These are phyloP conservation scores for Aspergillus novoparasiticus DNA, from an alignment of 2,329 filamentous ascomycete genomes.

Conservation along the genomic window DNA sequence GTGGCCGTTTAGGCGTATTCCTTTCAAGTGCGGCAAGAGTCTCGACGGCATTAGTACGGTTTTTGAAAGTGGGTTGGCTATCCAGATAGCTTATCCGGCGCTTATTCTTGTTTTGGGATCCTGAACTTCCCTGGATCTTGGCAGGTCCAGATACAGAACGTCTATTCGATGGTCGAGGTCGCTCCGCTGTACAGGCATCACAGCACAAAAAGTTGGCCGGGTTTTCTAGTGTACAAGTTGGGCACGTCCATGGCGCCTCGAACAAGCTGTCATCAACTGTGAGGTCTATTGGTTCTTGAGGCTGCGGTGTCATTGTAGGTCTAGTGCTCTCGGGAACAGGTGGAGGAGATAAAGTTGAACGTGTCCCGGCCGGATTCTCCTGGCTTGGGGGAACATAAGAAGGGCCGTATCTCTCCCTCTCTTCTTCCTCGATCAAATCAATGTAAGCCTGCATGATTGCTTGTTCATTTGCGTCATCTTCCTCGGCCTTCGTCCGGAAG, in stretches of 20 bases:
- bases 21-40: constrained; percentile 41
- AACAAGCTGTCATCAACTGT: constrained; percentile 34
- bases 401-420: constrained; percentile 61
- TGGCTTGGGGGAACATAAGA: constrained; percentile 57
- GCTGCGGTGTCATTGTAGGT: constrained; percentile 22
- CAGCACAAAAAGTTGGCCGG: constrained; percentile 61
- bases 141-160: constrained; percentile 16
- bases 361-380: constrained; percentile 54
- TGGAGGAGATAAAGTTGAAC: constrained; percentile 41
- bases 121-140: constrained; percentile 5
- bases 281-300: constrained; percentile 17
- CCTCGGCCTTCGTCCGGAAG: constrained; percentile 80
- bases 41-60: constrained; percentile 38
- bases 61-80: constrained; percentile 29
- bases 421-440: constrained; percentile 83
- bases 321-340: constrained; percentile 33
- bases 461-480: constrained; percentile 84
- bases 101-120: constrained; percentile 25
- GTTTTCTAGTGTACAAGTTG: constrained; percentile 64
- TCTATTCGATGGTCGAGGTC: constrained; percentile 41
- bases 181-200: constrained; percentile 61
- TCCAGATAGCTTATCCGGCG: constrained; percentile 19
- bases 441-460: constrained; percentile 85
- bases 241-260: constrained; percentile 58
- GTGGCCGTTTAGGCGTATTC: constrained; percentile 47